phyloP scores from a whole-genome alignment of 2,329 filamentous ascomycete species.

The Rhynchosporium secalis region DNA sequence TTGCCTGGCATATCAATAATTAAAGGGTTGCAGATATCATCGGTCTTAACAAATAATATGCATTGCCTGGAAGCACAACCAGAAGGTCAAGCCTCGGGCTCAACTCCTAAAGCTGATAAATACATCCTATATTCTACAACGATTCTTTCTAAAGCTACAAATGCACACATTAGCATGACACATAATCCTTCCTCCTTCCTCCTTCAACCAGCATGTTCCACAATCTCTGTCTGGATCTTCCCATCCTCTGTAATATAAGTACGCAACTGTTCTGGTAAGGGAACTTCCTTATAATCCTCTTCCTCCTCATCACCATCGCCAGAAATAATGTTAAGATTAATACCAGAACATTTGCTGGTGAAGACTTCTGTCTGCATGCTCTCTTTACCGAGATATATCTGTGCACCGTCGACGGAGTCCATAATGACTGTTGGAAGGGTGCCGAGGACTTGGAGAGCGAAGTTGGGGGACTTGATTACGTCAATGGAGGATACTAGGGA shows the following conservation, averaged over 20 bases:
- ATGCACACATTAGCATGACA: not conserved
- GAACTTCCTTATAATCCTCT: slow-evolving; percentile 83
- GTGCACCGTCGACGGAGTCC: slow-evolving; percentile 89
- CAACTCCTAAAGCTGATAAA: slow-evolving; percentile 13
- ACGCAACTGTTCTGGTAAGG: slow-evolving; percentile 87
- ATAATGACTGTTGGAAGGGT: slow-evolving; percentile 83
- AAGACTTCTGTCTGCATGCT: slow-evolving; percentile 80
- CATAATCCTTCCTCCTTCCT: too few relatives aligned
- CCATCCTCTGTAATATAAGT: slow-evolving; percentile 72
- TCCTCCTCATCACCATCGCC: slow-evolving; percentile 58
- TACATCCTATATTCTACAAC: slow-evolving; percentile 21
- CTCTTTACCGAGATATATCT: slow-evolving; percentile 81
- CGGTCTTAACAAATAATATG: slow-evolving; percentile 5
- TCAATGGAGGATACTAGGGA: slow-evolving; percentile 88
- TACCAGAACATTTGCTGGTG: slow-evolving; percentile 79
- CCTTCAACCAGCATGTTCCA: slow-evolving; percentile 79
- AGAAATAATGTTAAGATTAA: slow-evolving; percentile 81
- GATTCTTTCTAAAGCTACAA: not conserved
- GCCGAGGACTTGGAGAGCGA: slow-evolving; percentile 89
- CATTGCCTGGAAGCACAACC: not conserved
- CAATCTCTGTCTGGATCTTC: slow-evolving; percentile 86
- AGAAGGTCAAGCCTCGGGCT: slow-evolving; percentile 5
- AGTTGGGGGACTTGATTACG: slow-evolving; percentile 92
- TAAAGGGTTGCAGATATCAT: not conserved
- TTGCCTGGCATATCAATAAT: too few relatives aligned